Evolutionary conservation across 1,284 basidiomycete species (phyloP), one percentile per base, ranked within the genome.

Genomic region (Porodaedalea pini): DNA sequence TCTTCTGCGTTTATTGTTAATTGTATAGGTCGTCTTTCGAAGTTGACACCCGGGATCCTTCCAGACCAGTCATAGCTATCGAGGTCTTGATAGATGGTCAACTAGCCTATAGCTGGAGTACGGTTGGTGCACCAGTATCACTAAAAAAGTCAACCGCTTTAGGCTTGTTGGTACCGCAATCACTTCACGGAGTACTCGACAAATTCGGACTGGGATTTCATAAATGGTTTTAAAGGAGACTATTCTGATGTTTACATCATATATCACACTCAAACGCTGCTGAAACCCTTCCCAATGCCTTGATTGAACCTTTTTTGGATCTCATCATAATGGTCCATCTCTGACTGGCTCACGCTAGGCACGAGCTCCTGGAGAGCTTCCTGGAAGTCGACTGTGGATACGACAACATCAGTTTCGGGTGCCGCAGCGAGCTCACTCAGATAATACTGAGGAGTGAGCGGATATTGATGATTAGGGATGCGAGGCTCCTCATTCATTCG

Each of bases 381-480:
- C 36, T 82, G 75, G 70, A 99, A 98, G 71, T 98, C 94, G 11
- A 72, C 73, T 60, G 78, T 73, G 2, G 78, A 79, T 2, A 98
- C 92, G 10, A 86, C 74, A 3, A 98, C 86, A 31, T 86, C 80
- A 15, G 90, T 83, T 61, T 98, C 94, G 21, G 78, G 78, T 0
- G 79, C 70, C 2, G 72, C 75, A 0, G 94, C 94, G 65, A 98
- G 78, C 68, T 96, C 92, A 2, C 90, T 81, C 4, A 98, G 81
- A 66, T 95, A 98, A 67, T 96, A 98, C 69, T 97, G 94, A 1
- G 94, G 81, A 1, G 93, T 97, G 37, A 98, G 69, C 0, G 90
- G 87, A 51, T 84, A 76, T 0, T 88, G 88, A 63, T 88, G 83
- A 31, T 68, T 65, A 36, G 74, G 65, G 49, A 74, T 62, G 1